Conservation (phyloP, 192 early-diverging fungal species). For the Dissophora globulifera region DNA sequence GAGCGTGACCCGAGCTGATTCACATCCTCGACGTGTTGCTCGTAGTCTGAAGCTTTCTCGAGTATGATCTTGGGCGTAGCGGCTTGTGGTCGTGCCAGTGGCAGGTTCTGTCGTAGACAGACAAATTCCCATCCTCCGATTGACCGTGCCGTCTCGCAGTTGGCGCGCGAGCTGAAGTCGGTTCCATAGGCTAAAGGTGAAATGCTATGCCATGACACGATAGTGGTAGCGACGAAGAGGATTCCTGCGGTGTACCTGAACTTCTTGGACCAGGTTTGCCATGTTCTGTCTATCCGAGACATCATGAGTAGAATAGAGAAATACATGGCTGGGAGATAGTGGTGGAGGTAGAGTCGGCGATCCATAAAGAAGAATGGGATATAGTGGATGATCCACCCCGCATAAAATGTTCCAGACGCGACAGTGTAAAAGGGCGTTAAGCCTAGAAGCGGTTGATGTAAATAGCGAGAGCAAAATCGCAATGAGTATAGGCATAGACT, state of each 20-base stretch:
- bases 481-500: no score
- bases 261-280: constrained; percentile 55
- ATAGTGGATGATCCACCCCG: constrained; percentile 89
- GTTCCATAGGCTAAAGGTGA: constrained; percentile 87
- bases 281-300: constrained; percentile 72
- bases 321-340: constrained; percentile 93
- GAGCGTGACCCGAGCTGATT: neutral
- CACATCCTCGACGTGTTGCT: neutral
- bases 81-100: constrained; percentile 14
- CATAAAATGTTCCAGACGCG: constrained; percentile 70
- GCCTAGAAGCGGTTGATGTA: constrained; percentile 2
- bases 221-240: constrained; percentile 61
- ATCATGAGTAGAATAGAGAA: constrained; percentile 83
- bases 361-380: constrained; percentile 91
- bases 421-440: constrained; percentile 62
- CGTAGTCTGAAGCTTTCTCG: neutral
- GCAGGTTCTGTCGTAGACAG: constrained; percentile 59
- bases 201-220: constrained; percentile 74
- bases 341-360: constrained; percentile 90
- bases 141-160: constrained; percentile 82
- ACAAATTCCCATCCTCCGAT: constrained; percentile 84
- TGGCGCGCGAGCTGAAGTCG: constrained; percentile 68
- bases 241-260: constrained; percentile 60
- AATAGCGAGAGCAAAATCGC: no score
- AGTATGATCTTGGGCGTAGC: neutral